Evolutionary conservation across 1,284 basidiomycete genomes (phyloP), one percentile per base, ranked within the genome.

Genomic region (Ustilago loliicola): DNA sequence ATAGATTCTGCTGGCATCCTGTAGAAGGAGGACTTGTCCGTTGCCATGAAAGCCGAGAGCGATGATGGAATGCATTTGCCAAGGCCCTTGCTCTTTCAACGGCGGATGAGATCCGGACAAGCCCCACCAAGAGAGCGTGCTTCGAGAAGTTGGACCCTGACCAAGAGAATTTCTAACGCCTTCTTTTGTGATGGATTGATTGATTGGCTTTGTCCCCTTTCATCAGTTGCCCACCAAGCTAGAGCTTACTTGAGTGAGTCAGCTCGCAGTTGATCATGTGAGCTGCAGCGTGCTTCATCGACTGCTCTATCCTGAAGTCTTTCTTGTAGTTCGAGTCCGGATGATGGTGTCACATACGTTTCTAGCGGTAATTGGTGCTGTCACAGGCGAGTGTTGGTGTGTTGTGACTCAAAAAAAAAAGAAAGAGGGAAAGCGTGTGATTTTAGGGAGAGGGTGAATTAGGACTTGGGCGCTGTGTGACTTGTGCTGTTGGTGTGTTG

Each of bases 91-190:
- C 25, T 47, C 45, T 50, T 15, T 50, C 25, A 17, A 50, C 48
- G 27, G 27, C 48, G 25, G 48, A 50, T 45, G 42, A 45, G 19
- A 45, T 45, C 42, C 42, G 42, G 21, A 45, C 10, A 36, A 17
- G 40, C 11, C 40, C 40, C 13, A 21, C 42, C 19, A 21, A 21
- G 17, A 15, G 3, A 38, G 36, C 42, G 7, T 45, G 42, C n/a
- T 50, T 9, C 23, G 11, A 50, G 48, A 25, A 50, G 25, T 9
- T 50, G 48, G 48, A 50, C 48, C 48, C 48, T 50, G 48, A 25
- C 10, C 5, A 21, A 50, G 25, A 50, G 13, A 27, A 27, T 27
- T 50, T 29, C 23, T 4, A 50, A 27, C 13, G 25, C 11, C 6
- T 50, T 50, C 23, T 27, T 17, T 19, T 25, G 40, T 0, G 19